phyloP scores from a whole-genome alignment of 2,329 filamentous ascomycete genomes.

The Apiospora malaysiana region DNA sequence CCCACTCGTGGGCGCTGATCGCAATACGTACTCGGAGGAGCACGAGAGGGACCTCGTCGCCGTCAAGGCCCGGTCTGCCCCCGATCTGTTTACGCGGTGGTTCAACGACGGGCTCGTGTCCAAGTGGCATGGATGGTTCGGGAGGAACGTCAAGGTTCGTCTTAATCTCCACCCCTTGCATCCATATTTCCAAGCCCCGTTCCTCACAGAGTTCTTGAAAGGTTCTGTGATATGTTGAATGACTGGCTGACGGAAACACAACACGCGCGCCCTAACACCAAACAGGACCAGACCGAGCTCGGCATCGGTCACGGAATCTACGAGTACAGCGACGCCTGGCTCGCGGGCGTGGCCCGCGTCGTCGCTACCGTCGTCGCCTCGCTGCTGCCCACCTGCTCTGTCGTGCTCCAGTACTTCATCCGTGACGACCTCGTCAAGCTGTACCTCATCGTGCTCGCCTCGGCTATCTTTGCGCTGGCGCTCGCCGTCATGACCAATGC shows the following conservation, averaged over 20 bases:
- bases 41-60: slow-evolving; percentile 25
- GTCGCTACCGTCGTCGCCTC: slow-evolving; percentile 26
- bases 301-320: slow-evolving; percentile 23
- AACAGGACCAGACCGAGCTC: slow-evolving; percentile 6
- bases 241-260: too few relatives aligned
- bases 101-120: slow-evolving; percentile 21
- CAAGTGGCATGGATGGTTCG: slow-evolving; percentile 20
- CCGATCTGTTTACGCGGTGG: slow-evolving; percentile 25
- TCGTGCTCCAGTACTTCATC: slow-evolving; percentile 25
- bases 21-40: slow-evolving; percentile 18
- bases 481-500: slow-evolving; percentile 27
- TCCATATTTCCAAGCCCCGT: not conserved
- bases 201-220: too few relatives aligned
- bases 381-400: slow-evolving; percentile 24
- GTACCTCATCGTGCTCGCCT: slow-evolving; percentile 22
- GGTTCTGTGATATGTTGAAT: too few relatives aligned
- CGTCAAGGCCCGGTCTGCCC: slow-evolving; percentile 19
- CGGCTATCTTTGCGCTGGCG: slow-evolving; percentile 25
- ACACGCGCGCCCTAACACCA: too few relatives aligned
- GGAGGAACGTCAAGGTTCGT: slow-evolving; percentile 24
- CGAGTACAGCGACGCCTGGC: slow-evolving; percentile 22
- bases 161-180: not conserved
- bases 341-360: slow-evolving; percentile 12
- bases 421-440: slow-evolving; percentile 18
- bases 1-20: slow-evolving; percentile 23